Conservation (phyloP, 2,329 filamentous ascomycete species). For the Xylaria sp. region DNA sequence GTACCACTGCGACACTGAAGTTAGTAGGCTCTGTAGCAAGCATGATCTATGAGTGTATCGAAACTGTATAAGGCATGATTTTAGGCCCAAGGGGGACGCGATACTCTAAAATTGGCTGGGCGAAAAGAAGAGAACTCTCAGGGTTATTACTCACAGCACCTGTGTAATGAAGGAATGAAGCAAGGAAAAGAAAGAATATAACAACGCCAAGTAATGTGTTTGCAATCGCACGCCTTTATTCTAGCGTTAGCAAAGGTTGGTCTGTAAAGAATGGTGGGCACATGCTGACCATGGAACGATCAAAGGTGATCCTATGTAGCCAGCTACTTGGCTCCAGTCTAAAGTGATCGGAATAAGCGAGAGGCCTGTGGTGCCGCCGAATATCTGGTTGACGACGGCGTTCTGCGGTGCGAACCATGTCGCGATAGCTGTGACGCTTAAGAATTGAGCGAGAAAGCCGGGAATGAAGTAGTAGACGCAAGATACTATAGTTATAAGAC, state of each 20-base stretch:
- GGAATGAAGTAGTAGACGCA: constrained; percentile 77
- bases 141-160: constrained; percentile 52
- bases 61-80: background rate
- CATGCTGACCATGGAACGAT: constrained; percentile 70
- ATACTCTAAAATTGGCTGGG: background rate
- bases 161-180: constrained; percentile 71
- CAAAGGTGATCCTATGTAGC: constrained; percentile 74
- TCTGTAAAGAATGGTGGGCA: background rate
- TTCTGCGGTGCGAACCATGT: constrained; percentile 79
- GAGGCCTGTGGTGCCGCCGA: constrained; percentile 74
- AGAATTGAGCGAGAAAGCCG: constrained; percentile 74
- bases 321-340: constrained; percentile 79
- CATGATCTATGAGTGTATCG: background rate
- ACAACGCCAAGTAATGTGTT: constrained; percentile 77
- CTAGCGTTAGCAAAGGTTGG: background rate
- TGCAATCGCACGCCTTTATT: constrained; percentile 72
- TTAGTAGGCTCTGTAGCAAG: background rate
- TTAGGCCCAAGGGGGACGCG: background rate
- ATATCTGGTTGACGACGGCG: constrained; percentile 76
- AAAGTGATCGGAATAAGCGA: constrained; percentile 78
- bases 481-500: constrained; percentile 64
- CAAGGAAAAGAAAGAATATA: constrained; percentile 71
- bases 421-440: constrained; percentile 76
- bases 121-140: background rate
- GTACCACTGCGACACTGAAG: constrained; percentile 61